These are phyloP conservation scores for Solanum chacoense DNA, from an alignment of 305 asterid genomes.

Conservation along the genomic window DNA sequence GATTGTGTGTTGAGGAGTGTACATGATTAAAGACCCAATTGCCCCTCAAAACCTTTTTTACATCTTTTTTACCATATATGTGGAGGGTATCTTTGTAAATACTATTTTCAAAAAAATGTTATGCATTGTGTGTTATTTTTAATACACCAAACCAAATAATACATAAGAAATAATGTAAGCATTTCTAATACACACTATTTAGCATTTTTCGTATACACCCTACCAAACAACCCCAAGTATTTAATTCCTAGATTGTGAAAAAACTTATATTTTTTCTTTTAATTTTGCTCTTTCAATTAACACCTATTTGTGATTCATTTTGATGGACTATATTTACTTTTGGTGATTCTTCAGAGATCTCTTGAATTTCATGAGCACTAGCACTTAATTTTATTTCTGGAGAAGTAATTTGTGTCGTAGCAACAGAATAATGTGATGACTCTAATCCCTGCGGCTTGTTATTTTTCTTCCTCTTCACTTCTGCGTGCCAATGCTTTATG, in stretches of 20 bases:
- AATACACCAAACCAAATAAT: background rate
- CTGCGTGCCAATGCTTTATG: constrained; percentile 48
- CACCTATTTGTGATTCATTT: background rate
- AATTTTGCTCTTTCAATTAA: background rate
- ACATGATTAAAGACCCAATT: background rate
- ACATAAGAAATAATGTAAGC: background rate
- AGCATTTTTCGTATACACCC: background rate
- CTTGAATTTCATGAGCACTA: background rate
- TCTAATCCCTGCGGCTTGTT: background rate
- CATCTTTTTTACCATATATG: background rate
- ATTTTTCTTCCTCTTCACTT: constrained; percentile 36
- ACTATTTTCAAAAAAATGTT: too few species aligned
- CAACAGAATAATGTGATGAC: background rate
- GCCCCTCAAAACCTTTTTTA: background rate
- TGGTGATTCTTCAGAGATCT: background rate
- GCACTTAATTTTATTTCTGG: background rate
- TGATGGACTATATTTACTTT: background rate
- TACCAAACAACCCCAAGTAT: background rate
- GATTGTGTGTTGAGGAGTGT: background rate
- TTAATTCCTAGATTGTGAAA: background rate
- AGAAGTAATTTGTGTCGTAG: background rate
- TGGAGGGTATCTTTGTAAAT: background rate
- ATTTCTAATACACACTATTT: background rate
- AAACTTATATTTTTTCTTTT: background rate
- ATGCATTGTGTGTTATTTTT: too few species aligned